Conservation (phyloP, 139 green algal species). For the Coelastrella sp. region DNA sequence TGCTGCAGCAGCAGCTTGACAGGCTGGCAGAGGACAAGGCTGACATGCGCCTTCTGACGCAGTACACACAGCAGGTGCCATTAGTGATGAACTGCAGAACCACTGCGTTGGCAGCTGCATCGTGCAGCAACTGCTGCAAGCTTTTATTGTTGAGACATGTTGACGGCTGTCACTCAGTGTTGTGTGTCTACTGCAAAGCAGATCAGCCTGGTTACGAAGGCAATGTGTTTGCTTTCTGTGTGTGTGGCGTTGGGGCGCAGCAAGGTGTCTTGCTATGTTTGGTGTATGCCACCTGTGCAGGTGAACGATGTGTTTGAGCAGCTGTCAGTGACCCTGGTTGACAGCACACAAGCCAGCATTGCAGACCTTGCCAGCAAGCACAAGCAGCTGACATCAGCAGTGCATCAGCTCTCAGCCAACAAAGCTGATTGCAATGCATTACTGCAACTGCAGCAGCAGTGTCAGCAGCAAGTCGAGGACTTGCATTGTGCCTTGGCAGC, state of each 20-base stretch:
- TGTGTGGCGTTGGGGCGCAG: too few species aligned
- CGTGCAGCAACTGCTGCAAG: too few species aligned
- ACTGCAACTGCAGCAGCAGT: conserved; percentile 34
- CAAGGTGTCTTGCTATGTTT: too few species aligned
- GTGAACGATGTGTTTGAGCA: conserved; percentile 38
- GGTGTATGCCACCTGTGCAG: background rate
- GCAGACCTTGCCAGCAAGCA: background rate
- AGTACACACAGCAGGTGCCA: conserved; percentile 20
- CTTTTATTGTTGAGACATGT: too few species aligned
- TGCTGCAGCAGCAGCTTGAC: conserved; percentile 17
- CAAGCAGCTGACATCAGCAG: too few species aligned
- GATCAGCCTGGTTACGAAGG: too few species aligned
- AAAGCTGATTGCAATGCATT: conserved; percentile 8
- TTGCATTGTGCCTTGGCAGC: background rate
- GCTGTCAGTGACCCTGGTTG: background rate
- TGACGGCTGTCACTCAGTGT: too few species aligned
- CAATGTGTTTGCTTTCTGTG: too few species aligned
- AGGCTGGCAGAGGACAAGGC: background rate
- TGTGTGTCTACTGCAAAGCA: too few species aligned
- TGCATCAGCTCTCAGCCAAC: background rate
- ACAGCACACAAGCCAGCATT: conserved; percentile 15
- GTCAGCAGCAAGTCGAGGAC: conserved; percentile 13
- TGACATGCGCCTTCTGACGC: conserved; percentile 4
- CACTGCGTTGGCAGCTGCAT: too few species aligned
- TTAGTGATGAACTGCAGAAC: too few species aligned